phyloP scores from a whole-genome alignment of 306 rosid species.

The Quercus aquifolioides region DNA sequence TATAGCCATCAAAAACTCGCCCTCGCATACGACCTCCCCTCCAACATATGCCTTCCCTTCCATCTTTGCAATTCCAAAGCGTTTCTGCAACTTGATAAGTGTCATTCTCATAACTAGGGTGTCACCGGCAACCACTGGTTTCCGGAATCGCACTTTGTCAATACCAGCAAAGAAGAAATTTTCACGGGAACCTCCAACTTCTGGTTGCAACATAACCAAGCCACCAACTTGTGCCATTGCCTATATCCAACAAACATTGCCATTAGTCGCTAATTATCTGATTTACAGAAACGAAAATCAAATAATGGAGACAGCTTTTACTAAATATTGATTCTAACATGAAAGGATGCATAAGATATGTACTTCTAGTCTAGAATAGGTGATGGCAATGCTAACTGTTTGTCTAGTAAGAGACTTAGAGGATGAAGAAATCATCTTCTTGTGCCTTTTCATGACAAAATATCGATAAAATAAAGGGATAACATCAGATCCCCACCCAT shows the following conservation, averaged over 20 bases:
- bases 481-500: too few species aligned
- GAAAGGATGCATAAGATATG: not conserved
- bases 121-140: constrained; percentile 91
- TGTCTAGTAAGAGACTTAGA: not conserved
- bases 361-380: not conserved
- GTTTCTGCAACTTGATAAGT: constrained; percentile 72
- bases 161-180: constrained; percentile 92
- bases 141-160: constrained; percentile 87
- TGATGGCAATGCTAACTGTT: not conserved
- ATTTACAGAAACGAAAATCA: not conserved
- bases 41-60: constrained; percentile 93
- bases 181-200: constrained; percentile 81
- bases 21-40: constrained; percentile 91
- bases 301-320: not conserved
- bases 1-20: constrained; percentile 79
- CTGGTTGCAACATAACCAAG: constrained; percentile 85
- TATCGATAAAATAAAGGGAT: not conserved
- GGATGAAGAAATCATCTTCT: not conserved
- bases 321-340: not conserved
- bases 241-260: constrained; percentile 35
- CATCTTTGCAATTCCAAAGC: constrained; percentile 91
- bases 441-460: not conserved
- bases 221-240: constrained; percentile 99
- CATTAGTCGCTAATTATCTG: not conserved
- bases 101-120: constrained; percentile 94